Evolutionary conservation across 176 grass and related monocot species (phyloP).

Genomic region (Triticum urartu): DNA sequence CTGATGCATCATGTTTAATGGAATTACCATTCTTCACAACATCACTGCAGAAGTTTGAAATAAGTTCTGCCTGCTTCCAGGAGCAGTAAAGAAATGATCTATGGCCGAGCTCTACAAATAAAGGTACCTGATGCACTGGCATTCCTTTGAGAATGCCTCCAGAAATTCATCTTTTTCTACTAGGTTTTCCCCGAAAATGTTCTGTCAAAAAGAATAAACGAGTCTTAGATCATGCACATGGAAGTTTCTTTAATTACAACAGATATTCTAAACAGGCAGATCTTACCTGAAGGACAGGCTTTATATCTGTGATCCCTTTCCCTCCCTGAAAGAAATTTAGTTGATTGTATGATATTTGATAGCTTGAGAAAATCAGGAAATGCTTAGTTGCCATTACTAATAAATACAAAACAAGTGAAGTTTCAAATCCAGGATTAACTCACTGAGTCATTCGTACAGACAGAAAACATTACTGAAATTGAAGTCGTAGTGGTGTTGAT

Average conservation of each 20-base stretch:
- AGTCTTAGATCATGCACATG: constrained; percentile 16
- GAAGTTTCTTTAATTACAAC: constrained; percentile 10
- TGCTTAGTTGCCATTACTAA: background rate
- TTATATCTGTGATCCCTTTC: constrained; percentile 86
- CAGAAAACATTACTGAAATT: background rate
- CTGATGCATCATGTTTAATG: constrained; percentile 22
- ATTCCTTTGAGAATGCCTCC: constrained; percentile 71
- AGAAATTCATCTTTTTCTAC: constrained; percentile 86
- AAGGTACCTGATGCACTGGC: constrained; percentile 65
- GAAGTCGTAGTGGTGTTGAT: background rate
- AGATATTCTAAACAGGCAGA: constrained; percentile 7
- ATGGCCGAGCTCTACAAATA: background rate
- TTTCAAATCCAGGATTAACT: background rate
- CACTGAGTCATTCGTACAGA: background rate
- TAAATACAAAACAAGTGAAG: constrained; percentile 10
- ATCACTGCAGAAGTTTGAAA: constrained; percentile 26
- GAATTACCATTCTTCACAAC: constrained; percentile 26
- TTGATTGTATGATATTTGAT: background rate
- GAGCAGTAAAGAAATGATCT: constrained; percentile 26
- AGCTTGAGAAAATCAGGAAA: constrained; percentile 20
- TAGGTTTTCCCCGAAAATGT: constrained; percentile 81
- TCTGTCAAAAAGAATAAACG: constrained; percentile 49
- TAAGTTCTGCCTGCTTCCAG: background rate
- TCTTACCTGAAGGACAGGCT: constrained; percentile 71
- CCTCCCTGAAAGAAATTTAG: constrained; percentile 63